Evolutionary conservation across 306 rosid species (phyloP).

Genomic region (Rosa lucieae): DNA sequence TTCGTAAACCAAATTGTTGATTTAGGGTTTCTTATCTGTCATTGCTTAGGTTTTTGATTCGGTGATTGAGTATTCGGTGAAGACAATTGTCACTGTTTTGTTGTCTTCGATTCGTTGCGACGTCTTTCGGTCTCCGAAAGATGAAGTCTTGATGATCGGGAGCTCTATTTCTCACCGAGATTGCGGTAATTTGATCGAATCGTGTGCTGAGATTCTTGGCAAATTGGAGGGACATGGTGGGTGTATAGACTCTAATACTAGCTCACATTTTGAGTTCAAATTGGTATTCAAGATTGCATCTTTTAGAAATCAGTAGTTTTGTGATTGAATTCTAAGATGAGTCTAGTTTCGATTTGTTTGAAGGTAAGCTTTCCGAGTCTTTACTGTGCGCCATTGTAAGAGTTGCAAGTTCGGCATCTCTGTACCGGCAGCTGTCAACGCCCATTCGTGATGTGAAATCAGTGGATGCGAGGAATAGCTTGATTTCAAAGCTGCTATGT

Average conservation of each 20-base stretch:
- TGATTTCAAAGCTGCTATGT: slow-evolving; percentile 29
- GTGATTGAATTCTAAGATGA: background rate
- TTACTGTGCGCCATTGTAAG: slow-evolving; percentile 25
- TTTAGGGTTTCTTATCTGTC: background rate
- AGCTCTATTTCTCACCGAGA: slow-evolving; percentile 30
- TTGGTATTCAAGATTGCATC: background rate
- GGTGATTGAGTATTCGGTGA: slow-evolving; percentile 18
- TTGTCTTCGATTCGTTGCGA: slow-evolving; percentile 32
- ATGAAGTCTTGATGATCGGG: slow-evolving; percentile 34
- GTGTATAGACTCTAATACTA: background rate
- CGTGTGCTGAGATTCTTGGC: slow-evolving; percentile 24
- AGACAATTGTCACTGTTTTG: slow-evolving; percentile 29
- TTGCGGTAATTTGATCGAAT: slow-evolving; percentile 26
- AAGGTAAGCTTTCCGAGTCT: slow-evolving; percentile 28
- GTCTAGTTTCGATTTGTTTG: slow-evolving; percentile 5
- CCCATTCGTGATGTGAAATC: slow-evolving; percentile 22
- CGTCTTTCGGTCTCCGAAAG: slow-evolving; percentile 20
- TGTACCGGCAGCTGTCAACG: slow-evolving; percentile 13
- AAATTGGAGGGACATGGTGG: slow-evolving; percentile 36
- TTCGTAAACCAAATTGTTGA: background rate
- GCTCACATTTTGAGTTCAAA: background rate
- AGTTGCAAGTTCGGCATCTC: slow-evolving; percentile 31
- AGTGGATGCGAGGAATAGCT: slow-evolving; percentile 2
- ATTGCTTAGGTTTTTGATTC: slow-evolving; percentile 39
- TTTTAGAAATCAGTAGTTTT: background rate